Conservation (phyloP, 768 basidiomycete genomes). For the Tephrocybe sp. region DNA sequence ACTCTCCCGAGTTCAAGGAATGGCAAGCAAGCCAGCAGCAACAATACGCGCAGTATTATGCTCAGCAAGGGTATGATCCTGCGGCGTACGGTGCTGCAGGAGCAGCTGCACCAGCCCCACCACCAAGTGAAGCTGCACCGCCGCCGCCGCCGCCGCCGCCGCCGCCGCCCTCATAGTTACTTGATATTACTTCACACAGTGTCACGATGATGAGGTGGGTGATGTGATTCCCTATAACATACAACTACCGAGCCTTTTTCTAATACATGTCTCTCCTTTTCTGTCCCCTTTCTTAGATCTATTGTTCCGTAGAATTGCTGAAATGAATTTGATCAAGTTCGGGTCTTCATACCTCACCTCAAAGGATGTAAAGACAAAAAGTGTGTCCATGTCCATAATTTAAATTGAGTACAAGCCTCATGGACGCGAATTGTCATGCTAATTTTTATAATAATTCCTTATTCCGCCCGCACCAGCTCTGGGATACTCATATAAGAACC, state of each 20-base stretch:
- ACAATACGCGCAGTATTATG: constrained; percentile 76
- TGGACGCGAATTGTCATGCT: neutral
- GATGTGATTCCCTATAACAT: too few species aligned
- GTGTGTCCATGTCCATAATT: neutral
- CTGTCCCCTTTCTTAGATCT: constrained; percentile 4
- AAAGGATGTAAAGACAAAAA: neutral
- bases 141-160: constrained; percentile 34
- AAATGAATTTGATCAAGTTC: constrained; percentile 1
- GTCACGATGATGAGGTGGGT: neutral
- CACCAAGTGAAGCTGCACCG: constrained; percentile 2
- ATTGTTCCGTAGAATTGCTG: constrained; percentile 6
- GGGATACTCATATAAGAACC: neutral
- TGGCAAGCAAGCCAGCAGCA: constrained; percentile 77
- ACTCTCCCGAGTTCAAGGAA: constrained; percentile 77
- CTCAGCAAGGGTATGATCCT: constrained; percentile 48
- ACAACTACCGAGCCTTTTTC: neutral
- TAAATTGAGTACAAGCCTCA: neutral
- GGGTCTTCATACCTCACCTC: neutral
- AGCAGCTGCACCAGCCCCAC: constrained; percentile 28
- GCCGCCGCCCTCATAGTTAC: constrained; percentile 28
- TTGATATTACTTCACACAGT: neutral
- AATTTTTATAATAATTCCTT: neutral
- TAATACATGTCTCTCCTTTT: neutral
- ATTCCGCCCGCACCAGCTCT: neutral
- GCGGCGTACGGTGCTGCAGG: constrained; percentile 18